A percentile compares a stretch with the other conserved stretches of the same genome.
phyloP scores from a whole-genome alignment of 805 yeast genomes.

The Candida schatavii region DNA sequence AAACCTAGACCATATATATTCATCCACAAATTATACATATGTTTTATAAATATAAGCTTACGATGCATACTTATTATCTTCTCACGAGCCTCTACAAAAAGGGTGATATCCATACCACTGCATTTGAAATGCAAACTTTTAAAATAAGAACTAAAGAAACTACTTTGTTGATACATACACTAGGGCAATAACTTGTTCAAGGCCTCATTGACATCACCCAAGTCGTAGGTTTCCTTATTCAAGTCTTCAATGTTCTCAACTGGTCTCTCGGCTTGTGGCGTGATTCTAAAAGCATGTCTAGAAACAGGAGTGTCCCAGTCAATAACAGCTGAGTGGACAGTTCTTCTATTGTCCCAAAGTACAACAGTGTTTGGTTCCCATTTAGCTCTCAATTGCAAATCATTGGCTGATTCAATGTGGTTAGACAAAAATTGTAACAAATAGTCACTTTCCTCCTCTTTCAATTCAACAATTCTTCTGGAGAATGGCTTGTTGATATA shows the following conservation, averaged over 20 bases:
- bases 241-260: conserved; percentile 39
- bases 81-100: no score
- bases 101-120: no score
- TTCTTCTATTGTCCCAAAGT: conserved; percentile 76
- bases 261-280: conserved; percentile 74
- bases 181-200: conserved; percentile 1
- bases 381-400: conserved; percentile 64
- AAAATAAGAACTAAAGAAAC: no score
- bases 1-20: no score
- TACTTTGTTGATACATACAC: no score
- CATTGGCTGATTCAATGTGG: conserved; percentile 52
- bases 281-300: conserved; percentile 73
- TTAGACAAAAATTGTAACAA: conserved; percentile 55
- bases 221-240: conserved; percentile 28
- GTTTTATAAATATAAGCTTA: no score
- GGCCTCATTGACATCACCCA: conserved; percentile 6
- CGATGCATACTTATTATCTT: neutral
- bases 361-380: conserved; percentile 74
- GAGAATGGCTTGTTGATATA: conserved; percentile 61
- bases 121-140: no score
- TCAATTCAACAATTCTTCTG: conserved; percentile 66
- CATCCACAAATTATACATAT: neutral
- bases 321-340: conserved; percentile 63
- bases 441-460: conserved; percentile 65
- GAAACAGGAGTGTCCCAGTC: conserved; percentile 69